Evolutionary conservation across 2,329 filamentous ascomycete species (phyloP).

Genomic region (Cadophora gregata): DNA sequence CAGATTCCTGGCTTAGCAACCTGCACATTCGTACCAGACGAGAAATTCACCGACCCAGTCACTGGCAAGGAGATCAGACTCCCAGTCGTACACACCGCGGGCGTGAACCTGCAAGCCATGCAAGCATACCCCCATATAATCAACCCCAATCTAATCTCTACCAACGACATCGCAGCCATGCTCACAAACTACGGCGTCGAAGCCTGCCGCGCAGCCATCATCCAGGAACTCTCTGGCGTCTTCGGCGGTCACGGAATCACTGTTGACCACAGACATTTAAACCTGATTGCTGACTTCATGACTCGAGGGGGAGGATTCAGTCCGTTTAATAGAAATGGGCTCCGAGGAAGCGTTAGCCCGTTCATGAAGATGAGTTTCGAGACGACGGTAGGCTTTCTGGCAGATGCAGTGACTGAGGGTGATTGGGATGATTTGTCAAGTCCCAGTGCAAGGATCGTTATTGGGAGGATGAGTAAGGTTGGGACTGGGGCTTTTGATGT

Average conservation of each 20-base stretch:
- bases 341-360: constrained; percentile 83
- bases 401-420: constrained; percentile 87
- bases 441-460: constrained; percentile 86
- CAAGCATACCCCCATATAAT: constrained; percentile 85
- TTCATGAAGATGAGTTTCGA: constrained; percentile 99
- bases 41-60: constrained; percentile 55
- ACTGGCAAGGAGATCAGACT: constrained; percentile 57
- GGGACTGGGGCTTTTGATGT: constrained; percentile 95
- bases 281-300: constrained; percentile 97
- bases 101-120: constrained; percentile 90
- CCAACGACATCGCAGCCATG: constrained; percentile 91
- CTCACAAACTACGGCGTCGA: constrained; percentile 90
- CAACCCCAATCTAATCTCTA: constrained; percentile 84
- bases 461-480: constrained; percentile 80
- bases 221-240: constrained; percentile 82
- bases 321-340: constrained; percentile 89
- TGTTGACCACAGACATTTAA: constrained; percentile 91
- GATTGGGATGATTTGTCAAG: constrained; percentile 89
- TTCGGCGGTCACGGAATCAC: constrained; percentile 91
- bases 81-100: constrained; percentile 75
- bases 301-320: constrained; percentile 90
- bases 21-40: constrained; percentile 70
- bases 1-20: constrained; percentile 78
- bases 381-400: constrained; percentile 92
- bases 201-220: constrained; percentile 85